Conservation (phyloP, 139 green algal genomes). For the Coccomyxa sp. region DNA sequence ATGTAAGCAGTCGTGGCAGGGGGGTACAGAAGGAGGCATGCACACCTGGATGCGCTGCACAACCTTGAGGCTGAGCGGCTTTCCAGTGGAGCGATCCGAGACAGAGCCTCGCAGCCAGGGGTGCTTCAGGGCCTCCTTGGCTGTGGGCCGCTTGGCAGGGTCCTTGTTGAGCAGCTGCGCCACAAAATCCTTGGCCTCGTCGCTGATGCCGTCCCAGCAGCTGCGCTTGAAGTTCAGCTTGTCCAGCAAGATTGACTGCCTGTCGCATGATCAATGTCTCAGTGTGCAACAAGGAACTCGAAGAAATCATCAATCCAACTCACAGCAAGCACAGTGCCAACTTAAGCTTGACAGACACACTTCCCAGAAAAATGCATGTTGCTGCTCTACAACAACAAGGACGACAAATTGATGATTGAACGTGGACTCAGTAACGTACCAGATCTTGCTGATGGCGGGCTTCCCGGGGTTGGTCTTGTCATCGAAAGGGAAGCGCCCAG, state of each 20-base stretch:
- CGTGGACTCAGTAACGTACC: neutral
- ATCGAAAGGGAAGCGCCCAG: conserved; percentile 79
- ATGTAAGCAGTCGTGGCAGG: too few relatives aligned
- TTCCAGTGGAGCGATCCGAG: conserved; percentile 33
- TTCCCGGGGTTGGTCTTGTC: conserved; percentile 59
- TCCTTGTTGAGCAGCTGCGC: conserved; percentile 75
- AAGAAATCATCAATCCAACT: neutral
- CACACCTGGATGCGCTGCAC: conserved; percentile 78
- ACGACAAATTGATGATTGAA: neutral
- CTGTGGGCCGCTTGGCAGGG: conserved; percentile 51
- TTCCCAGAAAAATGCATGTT: neutral
- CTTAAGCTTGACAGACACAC: neutral
- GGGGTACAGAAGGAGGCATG: neutral
- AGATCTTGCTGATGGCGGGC: conserved; percentile 70
- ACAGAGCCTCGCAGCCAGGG: conserved; percentile 61
- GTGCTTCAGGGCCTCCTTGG: conserved; percentile 70
- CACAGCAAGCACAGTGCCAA: neutral
- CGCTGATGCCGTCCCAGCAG: conserved; percentile 64
- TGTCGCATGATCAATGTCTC: neutral
- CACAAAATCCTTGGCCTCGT: conserved; percentile 81
- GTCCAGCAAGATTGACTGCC: conserved; percentile 71
- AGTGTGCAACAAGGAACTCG: neutral
- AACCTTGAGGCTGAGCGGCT: conserved; percentile 53
- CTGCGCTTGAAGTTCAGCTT: conserved; percentile 46
- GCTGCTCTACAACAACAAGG: neutral